A percentile compares a stretch with the other conserved stretches of the same genome.
phyloP scores from a whole-genome alignment of 768 basidiomycete genomes.

The Zangia roseola region DNA sequence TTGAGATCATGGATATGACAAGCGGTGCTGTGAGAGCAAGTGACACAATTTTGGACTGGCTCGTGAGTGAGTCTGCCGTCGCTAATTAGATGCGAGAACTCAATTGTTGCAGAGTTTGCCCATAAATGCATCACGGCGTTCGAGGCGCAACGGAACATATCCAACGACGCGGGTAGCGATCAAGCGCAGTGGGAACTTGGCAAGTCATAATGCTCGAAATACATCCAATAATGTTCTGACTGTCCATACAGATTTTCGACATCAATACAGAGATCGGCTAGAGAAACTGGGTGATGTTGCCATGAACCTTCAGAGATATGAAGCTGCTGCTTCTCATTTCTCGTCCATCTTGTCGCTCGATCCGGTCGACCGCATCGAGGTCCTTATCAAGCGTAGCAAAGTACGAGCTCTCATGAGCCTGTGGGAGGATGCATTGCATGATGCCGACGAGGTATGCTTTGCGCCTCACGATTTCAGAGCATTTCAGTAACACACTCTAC shows the following conservation, averaged over 20 bases:
- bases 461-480: no score
- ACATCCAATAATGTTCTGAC: no score
- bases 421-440: slow-evolving; percentile 1
- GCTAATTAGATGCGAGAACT: no score
- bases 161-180: background rate
- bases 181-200: slow-evolving; percentile 3
- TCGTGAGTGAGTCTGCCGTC: no score
- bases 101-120: no score
- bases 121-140: no score
- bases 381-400: slow-evolving; percentile 5
- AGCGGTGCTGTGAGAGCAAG: no score
- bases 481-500: no score
- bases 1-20: no score
- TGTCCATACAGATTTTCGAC: no score
- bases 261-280: background rate
- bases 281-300: background rate
- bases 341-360: background rate
- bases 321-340: background rate
- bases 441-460: slow-evolving; percentile 6
- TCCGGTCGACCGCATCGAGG: background rate
- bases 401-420: background rate
- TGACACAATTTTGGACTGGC: no score
- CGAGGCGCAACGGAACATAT: background rate
- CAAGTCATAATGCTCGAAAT: no score
- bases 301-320: background rate